These are phyloP conservation scores for Colletotrichum plurivorum DNA, from an alignment of 2,329 filamentous ascomycete genomes.

Conservation along the genomic window DNA sequence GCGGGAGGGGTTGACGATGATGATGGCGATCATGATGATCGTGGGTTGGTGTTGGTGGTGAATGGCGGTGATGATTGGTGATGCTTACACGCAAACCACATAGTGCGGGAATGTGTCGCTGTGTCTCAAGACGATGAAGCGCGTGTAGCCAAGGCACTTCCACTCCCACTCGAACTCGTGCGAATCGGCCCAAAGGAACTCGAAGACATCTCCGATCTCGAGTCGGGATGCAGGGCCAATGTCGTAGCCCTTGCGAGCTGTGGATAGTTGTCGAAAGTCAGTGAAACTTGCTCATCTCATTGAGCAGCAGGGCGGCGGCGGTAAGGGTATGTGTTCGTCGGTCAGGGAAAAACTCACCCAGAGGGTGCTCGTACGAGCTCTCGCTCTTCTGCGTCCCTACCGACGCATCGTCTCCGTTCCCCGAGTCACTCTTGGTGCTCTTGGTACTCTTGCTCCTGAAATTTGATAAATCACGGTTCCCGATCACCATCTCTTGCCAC, in stretches of 20 bases:
- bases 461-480: conserved; percentile 37
- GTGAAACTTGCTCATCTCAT: conserved; percentile 3
- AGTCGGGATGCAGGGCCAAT: conserved; percentile 36
- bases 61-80: too few relatives aligned
- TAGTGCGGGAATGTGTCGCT: conserved; percentile 39
- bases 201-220: conserved; percentile 37
- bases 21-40: not conserved
- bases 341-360: conserved; percentile 24
- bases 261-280: conserved; percentile 15
- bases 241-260: conserved; percentile 39
- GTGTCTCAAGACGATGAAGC: conserved; percentile 38
- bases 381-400: conserved; percentile 39
- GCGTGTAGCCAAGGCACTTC: conserved; percentile 39
- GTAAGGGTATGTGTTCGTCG: not conserved
- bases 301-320: not conserved
- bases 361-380: conserved; percentile 39
- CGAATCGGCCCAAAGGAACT: conserved; percentile 39
- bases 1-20: not conserved
- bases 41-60: too few relatives aligned
- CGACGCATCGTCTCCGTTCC: conserved; percentile 40
- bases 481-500: conserved; percentile 41
- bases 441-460: conserved; percentile 41
- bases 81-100: conserved; percentile 37
- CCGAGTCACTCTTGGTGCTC: conserved; percentile 40
- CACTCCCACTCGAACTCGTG: conserved; percentile 40